Percentiles rank a stretch among this genome's conserved stretches.
Evolutionary conservation across 345 rosid species (phyloP).

Genomic region (Euphorbia lathyris): DNA sequence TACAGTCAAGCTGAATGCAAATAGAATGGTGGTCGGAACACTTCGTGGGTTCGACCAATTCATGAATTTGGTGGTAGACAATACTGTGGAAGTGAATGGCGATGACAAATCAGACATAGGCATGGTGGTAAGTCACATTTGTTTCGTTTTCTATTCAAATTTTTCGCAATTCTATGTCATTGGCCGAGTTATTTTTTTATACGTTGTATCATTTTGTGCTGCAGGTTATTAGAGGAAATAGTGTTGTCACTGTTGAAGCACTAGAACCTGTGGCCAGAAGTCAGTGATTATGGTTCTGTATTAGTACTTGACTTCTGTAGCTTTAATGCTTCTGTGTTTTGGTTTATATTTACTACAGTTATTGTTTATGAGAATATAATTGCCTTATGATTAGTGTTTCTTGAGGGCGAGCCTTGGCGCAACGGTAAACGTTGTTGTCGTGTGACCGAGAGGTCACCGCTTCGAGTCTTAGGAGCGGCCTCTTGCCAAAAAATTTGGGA

Average conservation of each 20-base stretch:
- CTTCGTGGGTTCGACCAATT: slow-evolving; percentile 87
- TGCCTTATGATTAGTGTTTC: too few species aligned
- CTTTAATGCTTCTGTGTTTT: too few species aligned
- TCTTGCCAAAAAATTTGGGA: too few species aligned
- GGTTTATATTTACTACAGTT: too few species aligned
- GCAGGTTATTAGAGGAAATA: slow-evolving; percentile 82
- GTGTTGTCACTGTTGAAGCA: slow-evolving; percentile 80
- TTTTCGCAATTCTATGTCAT: too few species aligned
- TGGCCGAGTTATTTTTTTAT: not conserved
- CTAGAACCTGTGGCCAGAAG: slow-evolving; percentile 69
- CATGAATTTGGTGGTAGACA: slow-evolving; percentile 77
- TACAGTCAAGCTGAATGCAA: slow-evolving; percentile 83
- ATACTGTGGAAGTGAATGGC: slow-evolving; percentile 68
- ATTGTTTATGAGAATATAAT: too few species aligned
- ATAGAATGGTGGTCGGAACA: slow-evolving; percentile 72
- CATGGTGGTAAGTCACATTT: slow-evolving; percentile 62
- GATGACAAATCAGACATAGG: slow-evolving; percentile 65
- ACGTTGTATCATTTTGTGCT: not conserved
- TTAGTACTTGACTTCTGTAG: too few species aligned
- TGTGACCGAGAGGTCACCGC: too few species aligned
- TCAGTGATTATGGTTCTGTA: slow-evolving; percentile 22
- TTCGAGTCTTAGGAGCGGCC: too few species aligned
- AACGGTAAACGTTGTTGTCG: too few species aligned
- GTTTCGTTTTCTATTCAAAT: too few species aligned
- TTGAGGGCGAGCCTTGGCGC: too few species aligned